Evolutionary conservation across 2,329 filamentous ascomycete species (phyloP).

Genomic region (Atkinsonella hypoxylon): DNA sequence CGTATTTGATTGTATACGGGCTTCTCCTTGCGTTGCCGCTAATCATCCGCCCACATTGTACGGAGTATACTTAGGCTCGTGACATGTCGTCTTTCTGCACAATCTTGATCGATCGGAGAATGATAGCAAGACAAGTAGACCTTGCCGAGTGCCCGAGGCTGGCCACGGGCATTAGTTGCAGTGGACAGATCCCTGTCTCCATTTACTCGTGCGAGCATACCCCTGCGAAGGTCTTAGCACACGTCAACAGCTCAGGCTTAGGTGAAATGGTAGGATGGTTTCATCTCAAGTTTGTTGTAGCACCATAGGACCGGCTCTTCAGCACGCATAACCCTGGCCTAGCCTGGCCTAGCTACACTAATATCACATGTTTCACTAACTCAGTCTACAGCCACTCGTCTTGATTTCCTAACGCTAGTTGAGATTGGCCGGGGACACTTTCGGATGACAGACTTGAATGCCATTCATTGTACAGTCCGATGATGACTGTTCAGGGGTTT

Average conservation of each 20-base stretch:
- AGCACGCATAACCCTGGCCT: conserved; percentile 2
- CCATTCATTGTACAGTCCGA: not conserved
- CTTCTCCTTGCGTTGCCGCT: not conserved
- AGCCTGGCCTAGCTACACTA: not conserved
- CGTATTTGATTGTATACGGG: too few species aligned
- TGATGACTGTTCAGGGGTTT: not conserved
- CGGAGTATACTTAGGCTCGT: too few species aligned
- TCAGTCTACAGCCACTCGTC: not conserved
- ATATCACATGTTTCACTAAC: not conserved
- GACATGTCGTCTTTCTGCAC: not conserved
- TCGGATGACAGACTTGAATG: not conserved
- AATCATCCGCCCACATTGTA: too few species aligned
- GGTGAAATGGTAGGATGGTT: conserved; percentile 3
- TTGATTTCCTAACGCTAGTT: not conserved
- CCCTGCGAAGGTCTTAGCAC: conserved; percentile 9
- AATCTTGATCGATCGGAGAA: not conserved
- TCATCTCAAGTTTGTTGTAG: conserved; percentile 8
- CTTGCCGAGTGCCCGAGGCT: not conserved
- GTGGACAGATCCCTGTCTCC: not conserved
- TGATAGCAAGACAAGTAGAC: not conserved
- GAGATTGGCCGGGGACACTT: not conserved
- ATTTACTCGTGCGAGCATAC: conserved; percentile 2
- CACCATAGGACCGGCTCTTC: not conserved
- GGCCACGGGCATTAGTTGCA: not conserved
- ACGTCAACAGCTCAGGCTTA: not conserved